Evolutionary conservation across 805 yeast species (phyloP).

Genomic region (Candida nitratophila): DNA sequence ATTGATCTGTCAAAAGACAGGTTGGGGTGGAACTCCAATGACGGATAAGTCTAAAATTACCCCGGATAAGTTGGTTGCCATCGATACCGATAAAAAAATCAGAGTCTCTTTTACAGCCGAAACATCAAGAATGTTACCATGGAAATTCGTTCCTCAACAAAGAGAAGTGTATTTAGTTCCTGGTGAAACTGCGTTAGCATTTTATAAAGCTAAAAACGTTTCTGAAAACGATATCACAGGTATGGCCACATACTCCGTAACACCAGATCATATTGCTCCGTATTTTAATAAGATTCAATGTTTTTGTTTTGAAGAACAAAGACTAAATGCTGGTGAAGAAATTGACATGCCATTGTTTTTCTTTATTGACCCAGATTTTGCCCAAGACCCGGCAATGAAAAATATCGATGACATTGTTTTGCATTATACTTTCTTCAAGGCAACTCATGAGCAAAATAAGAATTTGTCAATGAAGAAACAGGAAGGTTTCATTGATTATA

Average conservation of each 20-base stretch:
- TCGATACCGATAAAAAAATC: constrained; percentile 75
- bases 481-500: constrained; percentile 1
- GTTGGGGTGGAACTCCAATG: constrained; percentile 93
- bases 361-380: constrained; percentile 94
- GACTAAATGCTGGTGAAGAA: constrained; percentile 90
- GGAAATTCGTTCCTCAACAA: constrained; percentile 94
- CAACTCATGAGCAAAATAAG: constrained; percentile 25
- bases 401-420: constrained; percentile 83
- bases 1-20: constrained; percentile 88
- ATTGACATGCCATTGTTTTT: constrained; percentile 98
- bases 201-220: constrained; percentile 83
- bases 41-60: constrained; percentile 79
- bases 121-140: constrained; percentile 83
- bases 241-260: constrained; percentile 95
- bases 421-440: constrained; percentile 87
- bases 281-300: constrained; percentile 97
- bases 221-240: constrained; percentile 90
- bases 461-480: constrained; percentile 1
- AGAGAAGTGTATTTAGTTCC: constrained; percentile 88
- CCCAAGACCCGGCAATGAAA: constrained; percentile 87
- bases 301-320: constrained; percentile 96
- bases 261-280: constrained; percentile 95
- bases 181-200: constrained; percentile 96
- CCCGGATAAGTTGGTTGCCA: constrained; percentile 81
- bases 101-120: constrained; percentile 87